phyloP scores from a whole-genome alignment of 148 eudicot genomes.

The Tetragonia tetragonoides region DNA sequence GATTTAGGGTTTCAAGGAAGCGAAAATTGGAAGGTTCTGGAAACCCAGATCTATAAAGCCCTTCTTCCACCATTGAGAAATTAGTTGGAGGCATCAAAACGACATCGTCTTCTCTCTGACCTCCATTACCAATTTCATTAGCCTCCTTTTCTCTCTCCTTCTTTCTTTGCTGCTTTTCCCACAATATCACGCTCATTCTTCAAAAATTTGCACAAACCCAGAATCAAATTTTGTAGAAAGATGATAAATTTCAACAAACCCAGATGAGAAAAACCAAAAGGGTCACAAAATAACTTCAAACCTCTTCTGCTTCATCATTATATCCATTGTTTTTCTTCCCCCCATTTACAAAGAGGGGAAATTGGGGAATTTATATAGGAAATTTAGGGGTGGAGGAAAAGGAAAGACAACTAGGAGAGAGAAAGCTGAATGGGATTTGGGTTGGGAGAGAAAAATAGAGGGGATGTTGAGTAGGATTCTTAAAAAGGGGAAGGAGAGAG shows the following conservation, averaged over 20 bases:
- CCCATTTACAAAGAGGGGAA: not conserved
- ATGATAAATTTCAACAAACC: not conserved
- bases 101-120: slow-evolving; percentile 20
- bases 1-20: slow-evolving; percentile 61
- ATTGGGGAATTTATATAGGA: not conserved
- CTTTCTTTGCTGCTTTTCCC: slow-evolving; percentile 31
- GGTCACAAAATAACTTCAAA: not conserved
- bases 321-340: not conserved
- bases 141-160: slow-evolving; percentile 5
- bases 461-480: slow-evolving; percentile 30
- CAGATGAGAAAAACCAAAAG: not conserved
- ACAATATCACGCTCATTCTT: slow-evolving; percentile 26
- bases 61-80: slow-evolving; percentile 72
- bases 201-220: slow-evolving; percentile 18
- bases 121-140: not conserved
- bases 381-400: not conserved
- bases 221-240: slow-evolving; percentile 2
- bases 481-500: slow-evolving; percentile 7
- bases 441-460: not conserved
- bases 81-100: slow-evolving; percentile 54
- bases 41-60: slow-evolving; percentile 74
- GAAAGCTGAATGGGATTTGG: slow-evolving; percentile 6
- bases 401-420: not conserved
- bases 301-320: not conserved
- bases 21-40: slow-evolving; percentile 55